Percentiles rank a stretch among this genome's conserved stretches.
phyloP scores from a whole-genome alignment of 177 flowering plant genomes.

The Vitis hybrid region DNA sequence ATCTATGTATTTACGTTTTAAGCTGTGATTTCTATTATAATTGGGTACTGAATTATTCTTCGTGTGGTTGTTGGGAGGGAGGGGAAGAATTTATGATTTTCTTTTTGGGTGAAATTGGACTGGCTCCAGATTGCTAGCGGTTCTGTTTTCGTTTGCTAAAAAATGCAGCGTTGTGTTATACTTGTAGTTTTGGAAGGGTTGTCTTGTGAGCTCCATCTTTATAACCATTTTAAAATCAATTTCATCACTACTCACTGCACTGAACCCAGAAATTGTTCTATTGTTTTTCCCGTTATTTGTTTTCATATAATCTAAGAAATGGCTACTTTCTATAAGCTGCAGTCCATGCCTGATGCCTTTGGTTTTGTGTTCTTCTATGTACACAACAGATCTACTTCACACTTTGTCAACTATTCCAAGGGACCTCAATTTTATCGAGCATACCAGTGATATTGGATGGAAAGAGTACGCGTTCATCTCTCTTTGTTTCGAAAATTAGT shows the following conservation, averaged over 20 bases:
- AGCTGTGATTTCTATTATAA: background rate
- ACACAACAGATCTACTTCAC: slow-evolving; percentile 65
- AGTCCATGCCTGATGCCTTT: background rate
- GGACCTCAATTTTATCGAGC: slow-evolving; percentile 81
- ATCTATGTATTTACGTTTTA: background rate
- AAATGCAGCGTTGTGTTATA: background rate
- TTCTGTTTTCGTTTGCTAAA: background rate
- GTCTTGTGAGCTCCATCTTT: too few relatives aligned
- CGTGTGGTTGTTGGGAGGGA: background rate
- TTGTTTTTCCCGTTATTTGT: too few relatives aligned
- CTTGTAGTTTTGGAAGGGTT: too few relatives aligned
- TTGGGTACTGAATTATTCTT: background rate
- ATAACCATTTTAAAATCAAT: too few relatives aligned
- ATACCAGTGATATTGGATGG: slow-evolving; percentile 92
- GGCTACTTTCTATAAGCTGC: background rate
- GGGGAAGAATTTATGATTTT: background rate
- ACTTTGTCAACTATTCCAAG: slow-evolving; percentile 58
- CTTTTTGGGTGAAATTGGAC: background rate
- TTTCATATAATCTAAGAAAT: too few relatives aligned
- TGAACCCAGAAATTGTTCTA: too few relatives aligned
- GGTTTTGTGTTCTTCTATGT: slow-evolving; percentile 8
- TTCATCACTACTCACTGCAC: too few relatives aligned
- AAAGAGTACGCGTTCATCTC: slow-evolving; percentile 55
- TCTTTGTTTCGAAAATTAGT: background rate
- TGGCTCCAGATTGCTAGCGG: too few relatives aligned